phyloP scores from a whole-genome alignment of 306 rosid genomes.

The Cicer cuneatum region DNA sequence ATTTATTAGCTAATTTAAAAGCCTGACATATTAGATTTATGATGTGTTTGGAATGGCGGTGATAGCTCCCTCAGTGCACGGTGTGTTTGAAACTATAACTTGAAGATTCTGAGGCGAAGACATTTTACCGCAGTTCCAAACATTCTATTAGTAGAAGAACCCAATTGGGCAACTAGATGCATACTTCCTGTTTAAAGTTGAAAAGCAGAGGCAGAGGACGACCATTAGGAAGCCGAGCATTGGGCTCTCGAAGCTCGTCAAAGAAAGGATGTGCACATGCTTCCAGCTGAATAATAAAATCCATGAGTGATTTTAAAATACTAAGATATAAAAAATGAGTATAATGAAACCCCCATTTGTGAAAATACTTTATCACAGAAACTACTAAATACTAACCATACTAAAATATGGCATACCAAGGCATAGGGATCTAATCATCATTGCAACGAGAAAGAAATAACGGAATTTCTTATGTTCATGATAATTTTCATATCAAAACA shows the following conservation, averaged over 20 bases:
- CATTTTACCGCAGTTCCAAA: background rate
- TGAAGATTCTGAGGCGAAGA: background rate
- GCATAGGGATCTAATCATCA: slow-evolving; percentile 17
- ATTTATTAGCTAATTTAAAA: slow-evolving; percentile 10
- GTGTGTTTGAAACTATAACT: background rate
- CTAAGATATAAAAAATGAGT: background rate
- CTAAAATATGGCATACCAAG: slow-evolving; percentile 33
- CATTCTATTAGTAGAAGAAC: slow-evolving; percentile 28
- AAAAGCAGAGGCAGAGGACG: slow-evolving; percentile 84
- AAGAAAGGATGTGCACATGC: slow-evolving; percentile 94
- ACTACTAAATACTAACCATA: background rate
- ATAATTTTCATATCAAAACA: slow-evolving; percentile 14
- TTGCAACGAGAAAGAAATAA: slow-evolving; percentile 7
- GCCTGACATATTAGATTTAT: background rate
- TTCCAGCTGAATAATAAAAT: slow-evolving; percentile 71
- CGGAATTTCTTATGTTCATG: background rate
- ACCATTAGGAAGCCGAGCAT: slow-evolving; percentile 83
- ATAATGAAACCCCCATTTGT: slow-evolving; percentile 10
- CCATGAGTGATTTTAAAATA: slow-evolving; percentile 34
- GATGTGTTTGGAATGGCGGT: background rate
- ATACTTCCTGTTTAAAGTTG: slow-evolving; percentile 92
- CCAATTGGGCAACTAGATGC: slow-evolving; percentile 45
- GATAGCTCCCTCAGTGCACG: background rate
- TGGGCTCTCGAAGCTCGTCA: slow-evolving; percentile 91
- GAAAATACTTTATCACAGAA: slow-evolving; percentile 1